Base-by-base conservation (phyloP, 441 rosid species). In the Macaranga tanarius region DNA sequence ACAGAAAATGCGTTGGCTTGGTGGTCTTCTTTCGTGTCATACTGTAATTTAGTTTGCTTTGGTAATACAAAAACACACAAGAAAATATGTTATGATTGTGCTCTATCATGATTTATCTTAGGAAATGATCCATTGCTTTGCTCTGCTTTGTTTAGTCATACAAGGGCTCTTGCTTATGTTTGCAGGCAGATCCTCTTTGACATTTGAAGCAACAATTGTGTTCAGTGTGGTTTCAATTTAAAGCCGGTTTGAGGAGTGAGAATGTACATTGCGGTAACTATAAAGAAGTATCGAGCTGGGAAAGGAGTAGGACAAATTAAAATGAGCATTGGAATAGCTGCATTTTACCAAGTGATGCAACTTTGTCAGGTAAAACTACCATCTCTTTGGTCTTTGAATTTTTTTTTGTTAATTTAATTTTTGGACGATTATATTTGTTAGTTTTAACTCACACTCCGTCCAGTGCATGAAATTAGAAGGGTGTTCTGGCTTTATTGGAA, bases 11-110 rank as follows among this genome's bases (percentile, higher is more conserved):
- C 77, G 86, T 86, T 70, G 90, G 90, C 76, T 76, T 92, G 85
- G 90, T 84, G 83, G 91, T 86, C 74, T 92, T 92, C 80, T 90
- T 89, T 75, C 91, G 84, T 62, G 86, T 92, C 12, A 92, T 92
- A 70, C 87, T 92, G 88, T 92, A 92, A 75, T 50, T 68, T 73
- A 40, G 44, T 62, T 56, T 15, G 25, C 47, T 2, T 38, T 62
- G 67, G 47, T 23, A 62, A 26, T 34, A 34, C 38, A 34, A 34
- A 34, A 34, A n/a, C n/a, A n/a, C n/a, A n/a, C n/a, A n/a, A 34
- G 38, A 34, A 34, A 34, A 34, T 34, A 34, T 34, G 4, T 34
- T 34, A 34, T 34, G 38, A 34, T 16, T n/a, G 25, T 13, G 7
- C 17, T n/a, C 23, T 20, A 25, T 44, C 40, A 8, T 12, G 22